Base-by-base conservation (phyloP, 148 eudicot genomes). In the Vaccinium macrocarpon region DNA sequence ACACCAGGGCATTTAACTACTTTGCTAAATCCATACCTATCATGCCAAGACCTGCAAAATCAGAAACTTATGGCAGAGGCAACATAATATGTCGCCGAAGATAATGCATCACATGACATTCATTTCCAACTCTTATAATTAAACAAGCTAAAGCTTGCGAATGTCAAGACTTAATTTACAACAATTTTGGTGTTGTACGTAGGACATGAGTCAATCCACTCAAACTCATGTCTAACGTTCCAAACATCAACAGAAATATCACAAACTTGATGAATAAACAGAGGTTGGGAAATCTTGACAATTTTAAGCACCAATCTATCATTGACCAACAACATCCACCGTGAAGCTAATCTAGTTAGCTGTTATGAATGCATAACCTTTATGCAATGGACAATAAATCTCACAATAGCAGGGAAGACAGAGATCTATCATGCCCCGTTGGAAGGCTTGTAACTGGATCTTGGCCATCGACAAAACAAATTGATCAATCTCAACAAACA, bases 381-480 rank as follows among this genome's bases (percentile, higher is more conserved):
- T 59, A 32, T 62, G 68, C 62, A 59, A 61, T 85, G 79, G 83
- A 16, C 48, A 21, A 21, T 42, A 57, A 56, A 85, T 84, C 95
- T 90, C 91, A 96, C 97, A 96, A 82, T 80, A 96, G 87, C 80
- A 95, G 83, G 80, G 99, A 96, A 85, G 98, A 89, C 6, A 89
- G 29, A 81, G 88, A 87, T 83, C 96, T 89, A 27, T 91, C 93
- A 89, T 96, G 96, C 95, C 94, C 91, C 85, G 86, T 86, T 32
- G 99, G 98, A 86, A 90, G 92, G 78, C 90, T 92, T 35, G 99
- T 96, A 53, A 96, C 98, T 53, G 98, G 99, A 88, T 96, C 99
- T 93, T 93, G 89, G 77, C 64, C 62, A 80, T 56, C 23, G 48
- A 73, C 79, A 80, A 91, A 56, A 35, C 42, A 64, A 70, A 18